A percentile compares a stretch with the other conserved stretches of the same genome.
Evolutionary conservation across 306 rosid species (phyloP).

Genomic region (Pterocarpus santalinus): DNA sequence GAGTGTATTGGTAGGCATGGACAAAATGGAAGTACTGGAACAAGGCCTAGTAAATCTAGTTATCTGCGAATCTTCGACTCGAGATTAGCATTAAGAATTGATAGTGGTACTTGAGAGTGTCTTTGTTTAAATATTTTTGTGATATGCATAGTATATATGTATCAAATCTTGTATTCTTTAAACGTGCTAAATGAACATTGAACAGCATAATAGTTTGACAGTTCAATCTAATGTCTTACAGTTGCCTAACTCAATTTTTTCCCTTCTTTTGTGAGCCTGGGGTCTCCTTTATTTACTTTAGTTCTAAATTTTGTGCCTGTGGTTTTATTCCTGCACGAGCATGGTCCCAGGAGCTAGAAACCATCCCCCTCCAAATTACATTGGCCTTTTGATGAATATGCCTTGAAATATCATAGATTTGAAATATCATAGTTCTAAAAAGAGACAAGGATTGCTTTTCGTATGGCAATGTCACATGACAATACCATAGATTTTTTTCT

Average conservation of each 20-base stretch:
- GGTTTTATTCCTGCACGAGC: conserved; percentile 1
- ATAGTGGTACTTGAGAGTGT: conserved; percentile 28
- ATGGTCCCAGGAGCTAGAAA: neutral
- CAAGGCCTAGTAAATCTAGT: neutral
- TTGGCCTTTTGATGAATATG: neutral
- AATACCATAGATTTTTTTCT: no score
- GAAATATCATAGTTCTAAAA: no score
- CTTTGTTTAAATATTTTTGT: conserved; percentile 50
- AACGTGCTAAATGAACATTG: conserved; percentile 43
- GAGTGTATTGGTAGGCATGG: conserved; percentile 46
- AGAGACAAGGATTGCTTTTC: neutral
- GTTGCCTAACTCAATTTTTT: neutral
- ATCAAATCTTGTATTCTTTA: conserved; percentile 64
- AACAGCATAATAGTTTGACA: conserved; percentile 54
- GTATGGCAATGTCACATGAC: no score
- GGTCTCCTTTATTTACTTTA: neutral
- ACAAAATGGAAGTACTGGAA: conserved; percentile 40
- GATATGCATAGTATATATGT: conserved; percentile 62
- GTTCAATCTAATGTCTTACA: conserved; percentile 19
- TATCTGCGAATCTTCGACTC: neutral
- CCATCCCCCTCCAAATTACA: neutral
- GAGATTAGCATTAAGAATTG: conserved; percentile 36
- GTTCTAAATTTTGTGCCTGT: neutral
- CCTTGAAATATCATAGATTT: neutral
- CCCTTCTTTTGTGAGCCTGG: neutral